Evolutionary conservation across 2,329 filamentous ascomycete genomes (phyloP).

Genomic region (Penicillium corylophilum): DNA sequence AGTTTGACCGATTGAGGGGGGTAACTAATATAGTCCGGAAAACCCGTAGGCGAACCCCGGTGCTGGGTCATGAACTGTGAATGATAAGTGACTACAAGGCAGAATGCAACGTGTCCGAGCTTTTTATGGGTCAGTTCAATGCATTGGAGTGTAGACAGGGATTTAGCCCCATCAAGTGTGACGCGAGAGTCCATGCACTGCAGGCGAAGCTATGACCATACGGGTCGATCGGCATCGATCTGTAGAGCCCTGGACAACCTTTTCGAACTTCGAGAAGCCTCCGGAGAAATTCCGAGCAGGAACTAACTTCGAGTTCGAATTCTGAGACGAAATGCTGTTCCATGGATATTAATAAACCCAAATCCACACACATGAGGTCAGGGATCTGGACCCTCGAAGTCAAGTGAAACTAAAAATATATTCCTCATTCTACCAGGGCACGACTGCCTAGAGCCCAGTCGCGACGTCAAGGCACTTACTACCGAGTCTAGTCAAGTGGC

Average conservation of each 20-base stretch:
- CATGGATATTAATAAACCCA: background rate
- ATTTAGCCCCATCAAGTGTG: background rate
- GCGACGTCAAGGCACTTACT: background rate
- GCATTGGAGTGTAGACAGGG: background rate
- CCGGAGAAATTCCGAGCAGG: background rate
- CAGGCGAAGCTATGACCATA: slow-evolving; percentile 16
- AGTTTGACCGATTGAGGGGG: background rate
- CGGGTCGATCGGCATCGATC: slow-evolving; percentile 11
- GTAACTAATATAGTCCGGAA: background rate
- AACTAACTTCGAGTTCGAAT: background rate
- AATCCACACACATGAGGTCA: background rate
- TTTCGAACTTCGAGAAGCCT: slow-evolving; percentile 15
- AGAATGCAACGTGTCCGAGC: background rate
- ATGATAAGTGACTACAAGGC: background rate
- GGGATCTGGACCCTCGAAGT: background rate
- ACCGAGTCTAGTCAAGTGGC: background rate
- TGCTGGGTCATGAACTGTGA: slow-evolving; percentile 2
- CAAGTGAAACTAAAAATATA: background rate
- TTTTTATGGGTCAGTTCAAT: background rate
- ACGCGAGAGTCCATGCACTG: slow-evolving; percentile 1
- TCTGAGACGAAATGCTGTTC: background rate
- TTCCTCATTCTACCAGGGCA: background rate
- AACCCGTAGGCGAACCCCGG: background rate
- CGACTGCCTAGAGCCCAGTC: background rate
- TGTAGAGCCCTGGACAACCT: slow-evolving; percentile 1